phyloP scores from a whole-genome alignment of 352 stramenopile species.

The Phytophthora tentaculata region DNA sequence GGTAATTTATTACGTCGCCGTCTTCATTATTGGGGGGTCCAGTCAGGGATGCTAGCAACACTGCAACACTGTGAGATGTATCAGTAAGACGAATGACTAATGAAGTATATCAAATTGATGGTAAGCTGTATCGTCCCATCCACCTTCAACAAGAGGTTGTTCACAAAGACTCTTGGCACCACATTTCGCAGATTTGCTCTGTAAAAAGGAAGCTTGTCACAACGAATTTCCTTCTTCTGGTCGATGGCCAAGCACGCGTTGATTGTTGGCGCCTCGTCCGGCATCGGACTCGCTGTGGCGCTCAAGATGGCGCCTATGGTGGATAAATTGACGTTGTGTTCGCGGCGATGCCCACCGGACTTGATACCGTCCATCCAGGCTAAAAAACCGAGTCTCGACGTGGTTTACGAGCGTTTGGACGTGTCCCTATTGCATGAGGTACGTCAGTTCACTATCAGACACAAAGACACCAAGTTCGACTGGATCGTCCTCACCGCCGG shows the following conservation, averaged over 20 bases:
- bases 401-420: conserved; percentile 35
- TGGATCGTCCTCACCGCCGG: conserved; percentile 36
- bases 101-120: conserved; percentile 13
- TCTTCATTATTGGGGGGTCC: conserved; percentile 27
- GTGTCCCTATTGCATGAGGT: conserved; percentile 42
- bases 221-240: conserved; percentile 5
- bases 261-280: conserved; percentile 35
- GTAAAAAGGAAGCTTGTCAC: conserved; percentile 16
- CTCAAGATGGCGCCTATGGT: conserved; percentile 32
- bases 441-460: conserved; percentile 31
- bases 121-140: conserved; percentile 5
- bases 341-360: conserved; percentile 23
- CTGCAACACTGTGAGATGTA: conserved; percentile 27
- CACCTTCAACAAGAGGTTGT: conserved; percentile 14
- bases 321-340: conserved; percentile 38
- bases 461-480: conserved; percentile 36
- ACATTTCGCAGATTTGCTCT: conserved; percentile 36
- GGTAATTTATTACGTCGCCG: conserved; percentile 21
- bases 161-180: conserved; percentile 18
- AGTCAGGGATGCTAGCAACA: conserved; percentile 12
- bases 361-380: conserved; percentile 30
- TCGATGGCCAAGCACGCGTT: conserved; percentile 35
- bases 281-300: conserved; percentile 34
- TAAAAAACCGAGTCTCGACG: conserved; percentile 25
- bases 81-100: conserved; percentile 14